These are phyloP conservation scores for Boletellus ananas DNA, from an alignment of 768 basidiomycete genomes.

Conservation along the genomic window DNA sequence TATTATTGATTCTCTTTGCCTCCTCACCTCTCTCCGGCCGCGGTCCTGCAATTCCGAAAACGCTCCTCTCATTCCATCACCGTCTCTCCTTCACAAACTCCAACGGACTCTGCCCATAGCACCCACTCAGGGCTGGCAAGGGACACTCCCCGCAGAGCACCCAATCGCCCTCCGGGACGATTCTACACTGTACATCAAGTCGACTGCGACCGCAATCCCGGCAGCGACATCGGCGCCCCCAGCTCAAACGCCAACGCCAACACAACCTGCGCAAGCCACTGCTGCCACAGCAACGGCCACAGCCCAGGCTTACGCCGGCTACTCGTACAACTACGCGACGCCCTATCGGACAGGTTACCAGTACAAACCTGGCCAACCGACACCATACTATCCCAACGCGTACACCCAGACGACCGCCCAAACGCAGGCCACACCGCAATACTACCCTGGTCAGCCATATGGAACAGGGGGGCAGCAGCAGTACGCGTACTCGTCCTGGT, in stretches of 20 bases:
- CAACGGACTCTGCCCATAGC: conserved; percentile 64
- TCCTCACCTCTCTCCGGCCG: conserved; percentile 70
- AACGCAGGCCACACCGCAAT: conserved; percentile 30
- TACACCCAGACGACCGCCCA: conserved; percentile 26
- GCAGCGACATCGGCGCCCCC: conserved; percentile 32
- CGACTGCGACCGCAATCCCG: conserved; percentile 36
- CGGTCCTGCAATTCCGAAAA: conserved; percentile 42
- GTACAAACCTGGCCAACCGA: conserved; percentile 38
- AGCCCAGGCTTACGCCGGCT: conserved; percentile 29
- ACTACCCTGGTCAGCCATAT: conserved; percentile 37
- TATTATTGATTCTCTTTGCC: conserved; percentile 64
- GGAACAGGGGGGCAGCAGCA: conserved; percentile 34
- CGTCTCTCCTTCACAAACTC: conserved; percentile 63
- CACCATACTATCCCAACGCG: conserved; percentile 30
- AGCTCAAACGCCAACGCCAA: conserved; percentile 32
- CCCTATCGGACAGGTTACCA: conserved; percentile 32
- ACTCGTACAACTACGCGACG: conserved; percentile 37
- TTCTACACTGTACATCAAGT: conserved; percentile 63
- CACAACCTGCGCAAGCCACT: conserved; percentile 23
- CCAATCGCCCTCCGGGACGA: conserved; percentile 69
- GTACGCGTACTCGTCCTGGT: conserved; percentile 44
- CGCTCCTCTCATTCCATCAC: conserved; percentile 56
- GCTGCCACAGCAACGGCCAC: conserved; percentile 23
- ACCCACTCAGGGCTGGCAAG: conserved; percentile 66
- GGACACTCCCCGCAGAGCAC: conserved; percentile 59